These are phyloP conservation scores for Desmodesmus armatus DNA, from an alignment of 139 green algal genomes.

Conservation along the genomic window DNA sequence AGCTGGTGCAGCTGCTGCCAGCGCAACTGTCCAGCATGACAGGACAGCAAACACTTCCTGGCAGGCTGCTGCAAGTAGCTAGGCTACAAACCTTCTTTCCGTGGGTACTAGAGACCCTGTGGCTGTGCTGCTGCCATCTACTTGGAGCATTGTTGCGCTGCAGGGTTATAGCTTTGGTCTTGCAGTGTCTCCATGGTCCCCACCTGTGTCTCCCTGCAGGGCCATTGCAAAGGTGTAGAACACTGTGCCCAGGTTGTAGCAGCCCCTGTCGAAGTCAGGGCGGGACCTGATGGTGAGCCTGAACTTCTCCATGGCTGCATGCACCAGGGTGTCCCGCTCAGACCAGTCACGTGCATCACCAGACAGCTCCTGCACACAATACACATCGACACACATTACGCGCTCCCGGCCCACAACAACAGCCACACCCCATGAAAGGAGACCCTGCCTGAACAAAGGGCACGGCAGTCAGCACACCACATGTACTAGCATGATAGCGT, in stretches of 20 bases:
- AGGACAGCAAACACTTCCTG: neutral
- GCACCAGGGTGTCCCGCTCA: conserved; percentile 57
- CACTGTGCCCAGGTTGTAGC: conserved; percentile 87
- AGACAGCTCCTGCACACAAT: conserved; percentile 67
- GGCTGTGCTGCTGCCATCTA: neutral
- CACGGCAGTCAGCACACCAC: too few species aligned
- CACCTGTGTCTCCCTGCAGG: conserved; percentile 61
- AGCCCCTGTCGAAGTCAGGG: conserved; percentile 81
- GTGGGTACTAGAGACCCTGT: neutral
- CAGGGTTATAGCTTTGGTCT: neutral
- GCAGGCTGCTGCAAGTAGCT: neutral
- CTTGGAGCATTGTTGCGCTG: too few species aligned
- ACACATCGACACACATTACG: too few species aligned
- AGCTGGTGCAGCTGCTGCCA: neutral
- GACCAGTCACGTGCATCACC: neutral
- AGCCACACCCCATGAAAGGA: too few species aligned
- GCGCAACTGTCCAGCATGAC: neutral
- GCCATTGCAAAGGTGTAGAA: conserved; percentile 78
- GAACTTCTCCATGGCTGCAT: conserved; percentile 74
- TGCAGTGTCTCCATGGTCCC: neutral
- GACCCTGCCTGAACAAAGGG: too few species aligned
- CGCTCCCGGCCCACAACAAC: too few species aligned
- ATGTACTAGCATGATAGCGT: too few species aligned
- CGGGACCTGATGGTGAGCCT: conserved; percentile 70
- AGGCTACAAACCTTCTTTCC: too few species aligned